phyloP scores from a whole-genome alignment of 2,329 filamentous ascomycete species.

The Aphanoascus verrucosus region DNA sequence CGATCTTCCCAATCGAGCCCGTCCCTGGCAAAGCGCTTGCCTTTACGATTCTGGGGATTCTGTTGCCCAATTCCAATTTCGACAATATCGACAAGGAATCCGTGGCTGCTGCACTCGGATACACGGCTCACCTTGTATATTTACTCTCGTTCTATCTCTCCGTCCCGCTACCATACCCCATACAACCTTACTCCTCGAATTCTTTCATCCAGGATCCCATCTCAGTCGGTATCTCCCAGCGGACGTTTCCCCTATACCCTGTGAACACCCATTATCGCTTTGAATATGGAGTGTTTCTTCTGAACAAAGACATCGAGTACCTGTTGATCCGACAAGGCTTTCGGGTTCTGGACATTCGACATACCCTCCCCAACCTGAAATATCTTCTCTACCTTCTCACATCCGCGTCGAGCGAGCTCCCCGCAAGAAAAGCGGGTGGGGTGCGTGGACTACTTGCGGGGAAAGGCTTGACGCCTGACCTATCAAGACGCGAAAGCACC shows the following conservation, averaged over 20 bases:
- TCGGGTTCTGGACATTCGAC: slow-evolving; percentile 75
- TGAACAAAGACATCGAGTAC: slow-evolving; percentile 88
- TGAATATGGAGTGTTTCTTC: slow-evolving; percentile 90
- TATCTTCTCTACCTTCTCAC: slow-evolving; percentile 85
- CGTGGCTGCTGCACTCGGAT: slow-evolving; percentile 70
- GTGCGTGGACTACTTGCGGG: slow-evolving; percentile 38
- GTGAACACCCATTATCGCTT: slow-evolving; percentile 60
- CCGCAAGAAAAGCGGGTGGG: slow-evolving; percentile 44
- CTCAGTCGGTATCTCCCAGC: slow-evolving; percentile 41
- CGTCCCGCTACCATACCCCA: slow-evolving; percentile 67
- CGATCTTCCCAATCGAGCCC: slow-evolving; percentile 72
- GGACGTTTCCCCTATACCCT: slow-evolving; percentile 73
- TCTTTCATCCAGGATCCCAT: slow-evolving; percentile 69
- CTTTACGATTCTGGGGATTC: slow-evolving; percentile 71
- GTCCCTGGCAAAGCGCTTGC: slow-evolving; percentile 53
- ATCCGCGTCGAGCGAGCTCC: slow-evolving; percentile 57
- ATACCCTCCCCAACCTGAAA: slow-evolving; percentile 87
- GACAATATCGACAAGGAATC: slow-evolving; percentile 60
- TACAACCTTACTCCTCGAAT: slow-evolving; percentile 61
- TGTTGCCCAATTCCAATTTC: slow-evolving; percentile 69
- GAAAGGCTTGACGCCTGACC: slow-evolving; percentile 24
- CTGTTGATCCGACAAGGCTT: slow-evolving; percentile 51
- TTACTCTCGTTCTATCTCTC: slow-evolving; percentile 73
- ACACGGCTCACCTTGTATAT: slow-evolving; percentile 63
- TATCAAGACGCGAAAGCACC: slow-evolving; percentile 32